Conservation (phyloP, 495 filamentous ascomycete genomes). For the Aspergillus campestris region DNA sequence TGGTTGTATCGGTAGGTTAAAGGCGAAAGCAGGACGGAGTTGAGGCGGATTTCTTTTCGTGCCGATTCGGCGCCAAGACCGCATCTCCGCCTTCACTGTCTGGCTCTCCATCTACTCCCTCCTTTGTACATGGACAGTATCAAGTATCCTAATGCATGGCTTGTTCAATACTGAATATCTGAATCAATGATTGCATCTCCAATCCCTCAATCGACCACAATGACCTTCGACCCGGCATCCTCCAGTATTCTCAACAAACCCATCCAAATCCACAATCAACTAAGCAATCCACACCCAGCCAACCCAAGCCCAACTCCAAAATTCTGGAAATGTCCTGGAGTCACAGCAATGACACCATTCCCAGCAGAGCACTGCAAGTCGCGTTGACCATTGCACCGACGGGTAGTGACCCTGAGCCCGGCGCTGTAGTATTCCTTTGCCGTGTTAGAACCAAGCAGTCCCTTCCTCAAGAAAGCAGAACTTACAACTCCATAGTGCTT, state of each 20-base stretch:
- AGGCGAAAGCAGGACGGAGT: constrained; percentile 2
- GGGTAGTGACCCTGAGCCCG: constrained; percentile 10
- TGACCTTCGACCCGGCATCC: not conserved
- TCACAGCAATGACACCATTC: constrained; percentile 20
- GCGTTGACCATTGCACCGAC: constrained; percentile 21
- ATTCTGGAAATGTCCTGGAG: constrained; percentile 22
- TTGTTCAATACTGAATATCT: no score
- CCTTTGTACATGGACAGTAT: no score
- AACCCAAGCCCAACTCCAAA: constrained; percentile 19
- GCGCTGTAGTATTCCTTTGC: constrained; percentile 27
- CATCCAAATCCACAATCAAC: not conserved
- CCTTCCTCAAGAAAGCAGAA: not conserved
- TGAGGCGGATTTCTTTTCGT: constrained; percentile 21
- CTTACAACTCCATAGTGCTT: constrained; percentile 26
- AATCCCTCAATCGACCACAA: no score
- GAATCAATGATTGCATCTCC: no score
- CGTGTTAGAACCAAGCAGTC: not conserved
- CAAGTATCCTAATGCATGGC: no score
- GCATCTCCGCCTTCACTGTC: constrained; percentile 11
- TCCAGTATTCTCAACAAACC: constrained; percentile 1
- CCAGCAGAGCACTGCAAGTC: constrained; percentile 26
- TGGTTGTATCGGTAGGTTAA: not conserved
- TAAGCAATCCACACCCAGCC: constrained; percentile 13
- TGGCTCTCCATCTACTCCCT: not conserved
- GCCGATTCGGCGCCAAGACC: constrained; percentile 21